Conservation (phyloP, 768 basidiomycete species). For the Fistulinella prunicolor region DNA sequence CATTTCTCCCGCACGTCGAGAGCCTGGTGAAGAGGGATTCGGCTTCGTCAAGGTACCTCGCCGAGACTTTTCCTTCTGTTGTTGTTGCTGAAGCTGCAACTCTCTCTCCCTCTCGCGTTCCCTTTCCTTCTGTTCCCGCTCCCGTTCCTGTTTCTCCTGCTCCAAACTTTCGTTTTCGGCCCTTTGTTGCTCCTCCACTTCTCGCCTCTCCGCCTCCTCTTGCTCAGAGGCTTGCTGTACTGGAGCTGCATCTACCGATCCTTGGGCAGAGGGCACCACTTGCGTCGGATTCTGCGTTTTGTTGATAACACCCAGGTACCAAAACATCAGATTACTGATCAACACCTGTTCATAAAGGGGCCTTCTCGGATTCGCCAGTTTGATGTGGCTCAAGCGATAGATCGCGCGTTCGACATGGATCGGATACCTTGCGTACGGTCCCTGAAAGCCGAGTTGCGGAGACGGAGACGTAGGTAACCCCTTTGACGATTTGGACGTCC, state of each 20-base stretch:
- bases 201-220: slow-evolving; percentile 38
- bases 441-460: slow-evolving; percentile 41
- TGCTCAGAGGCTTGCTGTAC: slow-evolving; percentile 33
- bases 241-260: slow-evolving; percentile 15
- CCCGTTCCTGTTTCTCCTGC: slow-evolving; percentile 55
- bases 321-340: slow-evolving; percentile 96
- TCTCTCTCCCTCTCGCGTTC: slow-evolving; percentile 28
- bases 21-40: slow-evolving; percentile 43
- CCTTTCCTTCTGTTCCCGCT: slow-evolving; percentile 45
- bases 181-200: slow-evolving; percentile 38
- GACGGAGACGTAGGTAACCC: slow-evolving; percentile 58
- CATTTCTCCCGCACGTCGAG: slow-evolving; percentile 75
- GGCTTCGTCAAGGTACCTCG: slow-evolving; percentile 67
- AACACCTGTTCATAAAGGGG: slow-evolving; percentile 96
- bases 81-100: too few species aligned
- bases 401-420: slow-evolving; percentile 99
- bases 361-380: slow-evolving; percentile 93
- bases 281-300: slow-evolving; percentile 62
- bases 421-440: slow-evolving; percentile 77
- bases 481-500: slow-evolving; percentile 79
- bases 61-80: slow-evolving; percentile 39
- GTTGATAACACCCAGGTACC: slow-evolving; percentile 98
- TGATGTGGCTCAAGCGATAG: slow-evolving; percentile 96
- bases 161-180: slow-evolving; percentile 44
- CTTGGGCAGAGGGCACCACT: slow-evolving; percentile 36